Evolutionary conservation across 2,329 filamentous ascomycete species (phyloP), one percentile per base, ranked within the genome.

Genomic region (Chrysosphaeria jannelii): DNA sequence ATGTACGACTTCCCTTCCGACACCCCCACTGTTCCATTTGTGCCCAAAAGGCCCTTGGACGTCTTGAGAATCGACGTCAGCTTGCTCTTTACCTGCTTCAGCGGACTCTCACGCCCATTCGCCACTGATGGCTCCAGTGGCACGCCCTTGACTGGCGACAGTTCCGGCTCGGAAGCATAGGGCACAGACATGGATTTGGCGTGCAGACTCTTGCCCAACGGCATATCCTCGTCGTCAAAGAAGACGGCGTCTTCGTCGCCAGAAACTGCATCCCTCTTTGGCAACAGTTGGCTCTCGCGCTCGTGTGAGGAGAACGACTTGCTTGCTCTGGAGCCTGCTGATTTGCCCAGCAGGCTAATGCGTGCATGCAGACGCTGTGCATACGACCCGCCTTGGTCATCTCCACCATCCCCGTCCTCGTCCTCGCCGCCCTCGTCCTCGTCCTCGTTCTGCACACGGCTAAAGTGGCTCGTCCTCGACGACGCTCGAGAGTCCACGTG

Each of bases 21-120:
- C n/a, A n/a, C n/a, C n/a, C n/a, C n/a, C n/a, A n/a, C n/a, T n/a
- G n/a, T n/a, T n/a, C n/a, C n/a, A n/a, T 61, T 81, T 33, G 71
- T 88, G 10, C 69, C 75, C 30, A 91, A 67, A 23, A 91, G 58
- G 9, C 69, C 74, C 41, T 72, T 81, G 4, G 79, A 85, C 26
- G 68, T 72, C 43, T 78, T 79, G 34, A 91, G 51, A 28, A 90
- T 78, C 7, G 79, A 89, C 22, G 81, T 88, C 22, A 93, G 52
- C 39, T 78, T 88, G 37, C 72, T 75, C 47, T 90, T 93, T 14
- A 85, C 79, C 24, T 85, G 76, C 42, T 79, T 90, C 28, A 91
- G 44, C 5, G 76, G 76, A 28, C 70, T 81, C 33, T 88, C 78
- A 6, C 54, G 51, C 34, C n/a, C n/a, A n/a, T n/a, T n/a, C n/a